phyloP scores from a whole-genome alignment of 2,329 filamentous ascomycete genomes.

The Penicillium italicum region DNA sequence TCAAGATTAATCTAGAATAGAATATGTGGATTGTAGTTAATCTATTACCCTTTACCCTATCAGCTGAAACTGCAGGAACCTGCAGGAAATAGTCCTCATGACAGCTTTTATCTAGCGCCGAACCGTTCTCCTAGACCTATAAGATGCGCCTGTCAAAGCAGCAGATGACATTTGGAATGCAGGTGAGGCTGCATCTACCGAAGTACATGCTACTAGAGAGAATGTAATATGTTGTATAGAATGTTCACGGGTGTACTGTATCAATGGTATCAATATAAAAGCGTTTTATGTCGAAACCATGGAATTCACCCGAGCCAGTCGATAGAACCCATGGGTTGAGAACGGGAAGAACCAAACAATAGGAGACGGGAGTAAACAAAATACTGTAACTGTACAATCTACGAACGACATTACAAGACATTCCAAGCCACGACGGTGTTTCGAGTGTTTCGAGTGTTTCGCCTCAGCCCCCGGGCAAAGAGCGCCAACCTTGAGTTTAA shows the following conservation, averaged over 20 bases:
- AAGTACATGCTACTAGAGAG: no score
- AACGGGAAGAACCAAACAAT: constrained; percentile 6
- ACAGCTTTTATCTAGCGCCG: neutral
- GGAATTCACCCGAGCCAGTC: neutral
- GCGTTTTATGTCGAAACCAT: neutral
- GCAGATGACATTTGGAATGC: neutral
- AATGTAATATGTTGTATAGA: neutral
- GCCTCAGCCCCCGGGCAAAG: constrained; percentile 11
- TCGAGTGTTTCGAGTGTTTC: neutral
- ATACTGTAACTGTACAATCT: neutral
- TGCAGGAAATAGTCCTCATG: neutral
- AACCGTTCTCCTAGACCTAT: neutral
- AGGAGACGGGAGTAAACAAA: neutral
- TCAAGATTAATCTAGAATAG: neutral
- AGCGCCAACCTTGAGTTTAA: neutral
- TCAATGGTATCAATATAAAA: neutral
- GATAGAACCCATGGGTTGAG: constrained; percentile 2
- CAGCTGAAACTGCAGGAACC: neutral
- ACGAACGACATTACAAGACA: no score
- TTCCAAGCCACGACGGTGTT: constrained; percentile 7
- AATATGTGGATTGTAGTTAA: neutral
- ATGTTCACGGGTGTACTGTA: neutral
- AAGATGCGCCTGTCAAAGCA: neutral
- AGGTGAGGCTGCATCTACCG: neutral
- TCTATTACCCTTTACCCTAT: neutral